These are phyloP conservation scores for Colletotrichum aenigma DNA, from an alignment of 2,329 filamentous ascomycete genomes.

Conservation along the genomic window DNA sequence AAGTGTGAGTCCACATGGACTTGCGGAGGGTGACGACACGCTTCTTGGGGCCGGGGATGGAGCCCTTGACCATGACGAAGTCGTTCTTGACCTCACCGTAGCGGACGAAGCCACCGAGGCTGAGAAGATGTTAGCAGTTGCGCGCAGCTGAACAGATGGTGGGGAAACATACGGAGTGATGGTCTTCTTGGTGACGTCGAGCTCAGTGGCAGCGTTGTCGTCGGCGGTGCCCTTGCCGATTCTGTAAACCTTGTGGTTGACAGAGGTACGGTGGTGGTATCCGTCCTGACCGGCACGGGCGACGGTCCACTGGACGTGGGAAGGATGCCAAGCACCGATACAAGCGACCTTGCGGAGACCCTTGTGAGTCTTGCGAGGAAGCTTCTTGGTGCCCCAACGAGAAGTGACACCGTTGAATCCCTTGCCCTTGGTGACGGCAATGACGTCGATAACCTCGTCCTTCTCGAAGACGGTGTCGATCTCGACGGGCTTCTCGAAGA, in stretches of 20 bases:
- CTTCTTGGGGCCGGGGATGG: slow-evolving; percentile 98
- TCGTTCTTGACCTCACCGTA: slow-evolving; percentile 99
- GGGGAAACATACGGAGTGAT: slow-evolving; percentile 92
- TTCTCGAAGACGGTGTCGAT: slow-evolving; percentile 96
- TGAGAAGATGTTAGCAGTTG: slow-evolving; percentile 47
- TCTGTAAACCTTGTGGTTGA: slow-evolving; percentile 99
- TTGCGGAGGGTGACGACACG: slow-evolving; percentile 98
- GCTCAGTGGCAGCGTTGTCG: slow-evolving; percentile 91
- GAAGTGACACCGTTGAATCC: slow-evolving; percentile 96
- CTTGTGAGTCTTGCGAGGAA: slow-evolving; percentile 99
- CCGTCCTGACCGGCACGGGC: slow-evolving; percentile 99
- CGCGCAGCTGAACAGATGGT: background rate
- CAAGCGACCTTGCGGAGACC: slow-evolving; percentile 99
- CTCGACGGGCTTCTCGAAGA: slow-evolving; percentile 99
- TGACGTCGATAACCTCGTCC: slow-evolving; percentile 99
- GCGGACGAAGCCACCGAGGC: slow-evolving; percentile 98
- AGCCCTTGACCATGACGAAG: slow-evolving; percentile 97
- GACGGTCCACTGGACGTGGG: slow-evolving; percentile 99
- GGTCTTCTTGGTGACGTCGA: slow-evolving; percentile 98
- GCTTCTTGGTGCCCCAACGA: slow-evolving; percentile 99
- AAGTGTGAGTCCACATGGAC: slow-evolving; percentile 98
- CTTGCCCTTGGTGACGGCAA: slow-evolving; percentile 99
- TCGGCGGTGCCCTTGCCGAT: slow-evolving; percentile 92
- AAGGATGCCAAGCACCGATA: slow-evolving; percentile 99
- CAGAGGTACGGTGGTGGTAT: slow-evolving; percentile 99